phyloP scores from a whole-genome alignment of 2,329 filamentous ascomycete genomes.

The Diaporthe sp. region DNA sequence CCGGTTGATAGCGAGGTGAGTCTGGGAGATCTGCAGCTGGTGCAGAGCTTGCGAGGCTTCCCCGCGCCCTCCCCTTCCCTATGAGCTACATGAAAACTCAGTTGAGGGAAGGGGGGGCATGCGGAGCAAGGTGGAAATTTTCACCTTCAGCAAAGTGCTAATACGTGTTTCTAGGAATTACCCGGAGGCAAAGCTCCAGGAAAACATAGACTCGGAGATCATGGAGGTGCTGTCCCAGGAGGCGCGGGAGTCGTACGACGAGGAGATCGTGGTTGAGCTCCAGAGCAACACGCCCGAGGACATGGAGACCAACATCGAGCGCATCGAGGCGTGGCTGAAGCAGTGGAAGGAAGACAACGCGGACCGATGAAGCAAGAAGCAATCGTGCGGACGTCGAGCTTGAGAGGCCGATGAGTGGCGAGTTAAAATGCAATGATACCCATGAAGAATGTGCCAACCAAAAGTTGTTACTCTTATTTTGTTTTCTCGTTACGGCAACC shows the following conservation, averaged over 20 bases:
- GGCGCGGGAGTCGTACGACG: constrained; percentile 87
- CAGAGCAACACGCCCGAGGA: constrained; percentile 85
- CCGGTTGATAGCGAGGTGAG: constrained; percentile 79
- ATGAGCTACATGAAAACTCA: not conserved
- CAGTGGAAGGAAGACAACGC: constrained; percentile 83
- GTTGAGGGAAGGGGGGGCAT: not conserved
- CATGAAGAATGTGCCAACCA: constrained; percentile 18
- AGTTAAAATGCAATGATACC: constrained; percentile 39
- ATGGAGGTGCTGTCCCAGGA: constrained; percentile 96
- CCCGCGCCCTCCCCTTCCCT: not conserved
- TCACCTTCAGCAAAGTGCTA: not conserved
- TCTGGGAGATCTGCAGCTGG: not conserved
- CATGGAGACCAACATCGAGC: constrained; percentile 89
- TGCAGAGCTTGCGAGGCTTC: not conserved
- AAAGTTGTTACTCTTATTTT: not conserved
- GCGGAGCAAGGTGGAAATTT: not conserved
- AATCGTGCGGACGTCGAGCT: not conserved
- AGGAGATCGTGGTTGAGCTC: constrained; percentile 90
- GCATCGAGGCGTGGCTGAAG: constrained; percentile 85
- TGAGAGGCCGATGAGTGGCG: not conserved
- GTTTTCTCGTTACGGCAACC: not conserved
- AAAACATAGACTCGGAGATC: constrained; percentile 97
- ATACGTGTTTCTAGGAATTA: constrained; percentile 72
- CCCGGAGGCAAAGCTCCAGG: constrained; percentile 88
- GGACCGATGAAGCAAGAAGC: constrained; percentile 37